A percentile compares a stretch with the other conserved stretches of the same genome.
Evolutionary conservation across 2,329 filamentous ascomycete species (phyloP).

Genomic region (Corinectria fuckeliana): DNA sequence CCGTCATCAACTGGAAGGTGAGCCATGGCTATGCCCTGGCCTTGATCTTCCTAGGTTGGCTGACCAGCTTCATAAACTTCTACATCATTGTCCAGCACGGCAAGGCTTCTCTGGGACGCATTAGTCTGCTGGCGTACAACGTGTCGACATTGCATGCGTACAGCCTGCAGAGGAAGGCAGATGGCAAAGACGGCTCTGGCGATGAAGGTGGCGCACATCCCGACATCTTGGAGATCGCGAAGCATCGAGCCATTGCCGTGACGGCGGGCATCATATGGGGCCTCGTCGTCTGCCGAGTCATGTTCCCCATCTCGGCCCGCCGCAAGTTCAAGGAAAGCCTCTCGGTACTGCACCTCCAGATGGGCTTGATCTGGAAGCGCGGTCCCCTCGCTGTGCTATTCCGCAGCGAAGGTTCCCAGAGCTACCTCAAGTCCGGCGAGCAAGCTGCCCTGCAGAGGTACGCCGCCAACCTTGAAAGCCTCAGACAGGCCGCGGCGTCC

Average conservation of each 20-base stretch:
- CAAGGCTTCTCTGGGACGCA: slow-evolving; percentile 90
- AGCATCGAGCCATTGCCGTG: slow-evolving; percentile 89
- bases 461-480: slow-evolving; percentile 71
- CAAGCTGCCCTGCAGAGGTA: slow-evolving; percentile 29
- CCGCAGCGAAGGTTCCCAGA: slow-evolving; percentile 67
- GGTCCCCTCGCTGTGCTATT: slow-evolving; percentile 81
- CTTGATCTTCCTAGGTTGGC: slow-evolving; percentile 80
- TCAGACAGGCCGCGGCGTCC: slow-evolving; percentile 73
- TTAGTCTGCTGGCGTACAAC: slow-evolving; percentile 95
- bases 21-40: slow-evolving; percentile 75
- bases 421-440: slow-evolving; percentile 58
- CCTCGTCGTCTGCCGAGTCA: slow-evolving; percentile 82
- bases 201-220: slow-evolving; percentile 85
- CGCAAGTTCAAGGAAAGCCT: slow-evolving; percentile 88
- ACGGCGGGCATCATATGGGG: slow-evolving; percentile 90
- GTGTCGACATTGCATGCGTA: slow-evolving; percentile 94
- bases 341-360: slow-evolving; percentile 86
- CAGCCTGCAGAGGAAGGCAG: slow-evolving; percentile 78
- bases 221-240: slow-evolving; percentile 83
- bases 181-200: slow-evolving; percentile 70
- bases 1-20: slow-evolving; percentile 79
- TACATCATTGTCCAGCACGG: slow-evolving; percentile 85
- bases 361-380: slow-evolving; percentile 95
- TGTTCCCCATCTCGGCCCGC: slow-evolving; percentile 93
- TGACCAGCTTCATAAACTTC: slow-evolving; percentile 82